These are phyloP conservation scores for Alternaria tenuissima DNA, from an alignment of 2,329 filamentous ascomycete genomes.

Conservation along the genomic window DNA sequence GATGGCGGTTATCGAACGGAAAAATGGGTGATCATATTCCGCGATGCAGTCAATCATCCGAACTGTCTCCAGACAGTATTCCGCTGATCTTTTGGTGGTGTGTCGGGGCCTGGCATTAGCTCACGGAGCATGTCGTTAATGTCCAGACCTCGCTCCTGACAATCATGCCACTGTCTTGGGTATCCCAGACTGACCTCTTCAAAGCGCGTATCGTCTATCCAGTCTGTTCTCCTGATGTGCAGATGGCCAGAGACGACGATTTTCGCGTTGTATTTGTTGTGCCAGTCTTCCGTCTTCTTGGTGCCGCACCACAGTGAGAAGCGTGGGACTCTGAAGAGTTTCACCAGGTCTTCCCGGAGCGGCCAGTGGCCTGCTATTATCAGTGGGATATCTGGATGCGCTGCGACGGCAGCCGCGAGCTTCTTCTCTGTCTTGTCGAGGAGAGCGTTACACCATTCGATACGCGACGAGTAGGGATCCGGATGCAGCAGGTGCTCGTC, in stretches of 20 bases:
- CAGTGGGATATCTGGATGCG: constrained; percentile 46
- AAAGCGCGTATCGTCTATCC: constrained; percentile 56
- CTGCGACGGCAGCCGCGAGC: constrained; percentile 45
- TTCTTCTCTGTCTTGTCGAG: constrained; percentile 53
- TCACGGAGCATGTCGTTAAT: constrained; percentile 57
- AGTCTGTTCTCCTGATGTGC: constrained; percentile 58
- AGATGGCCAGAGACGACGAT: constrained; percentile 58
- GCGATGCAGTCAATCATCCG: constrained; percentile 25
- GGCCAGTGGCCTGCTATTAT: constrained; percentile 60
- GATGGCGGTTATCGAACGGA: constrained; percentile 10
- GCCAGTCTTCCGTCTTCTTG: constrained; percentile 58
- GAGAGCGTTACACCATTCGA: constrained; percentile 56
- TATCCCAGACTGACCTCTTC: constrained; percentile 60
- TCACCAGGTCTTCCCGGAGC: constrained; percentile 55
- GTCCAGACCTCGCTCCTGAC: constrained; percentile 53
- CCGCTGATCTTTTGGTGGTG: constrained; percentile 33
- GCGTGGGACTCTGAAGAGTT: constrained; percentile 53
- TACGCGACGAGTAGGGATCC: constrained; percentile 55
- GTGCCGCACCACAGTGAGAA: constrained; percentile 60
- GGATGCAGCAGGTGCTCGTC: constrained; percentile 57
- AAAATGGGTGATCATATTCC: not conserved
- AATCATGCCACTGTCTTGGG: constrained; percentile 57
- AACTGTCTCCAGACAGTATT: constrained; percentile 42
- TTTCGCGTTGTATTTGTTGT: constrained; percentile 56
- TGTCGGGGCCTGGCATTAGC: constrained; percentile 54